phyloP scores from a whole-genome alignment of 2,329 filamentous ascomycete genomes.

The Ophiognomonia clavigignenti-juglandacearum region DNA sequence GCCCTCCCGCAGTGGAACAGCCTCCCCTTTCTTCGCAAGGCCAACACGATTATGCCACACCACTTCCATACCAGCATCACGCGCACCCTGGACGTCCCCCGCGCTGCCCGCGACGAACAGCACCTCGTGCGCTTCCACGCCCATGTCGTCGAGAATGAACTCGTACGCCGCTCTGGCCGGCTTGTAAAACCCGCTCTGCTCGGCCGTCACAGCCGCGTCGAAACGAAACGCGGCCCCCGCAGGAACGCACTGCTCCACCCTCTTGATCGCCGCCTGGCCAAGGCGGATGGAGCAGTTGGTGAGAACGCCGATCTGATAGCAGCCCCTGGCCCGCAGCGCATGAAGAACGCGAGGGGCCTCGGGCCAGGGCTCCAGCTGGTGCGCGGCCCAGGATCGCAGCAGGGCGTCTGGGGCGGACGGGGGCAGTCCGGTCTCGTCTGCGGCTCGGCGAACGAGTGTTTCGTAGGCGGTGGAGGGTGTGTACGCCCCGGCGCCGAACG shows the following conservation, averaged over 20 bases:
- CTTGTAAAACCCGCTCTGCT: constrained; percentile 36
- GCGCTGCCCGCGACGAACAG: constrained; percentile 35
- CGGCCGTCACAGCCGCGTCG: constrained; percentile 31
- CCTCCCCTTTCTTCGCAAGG: constrained; percentile 22
- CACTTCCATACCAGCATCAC: constrained; percentile 32
- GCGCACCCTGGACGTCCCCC: constrained; percentile 34
- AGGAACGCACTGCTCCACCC: constrained; percentile 11
- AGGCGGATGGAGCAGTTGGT: constrained; percentile 33
- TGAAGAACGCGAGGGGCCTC: constrained; percentile 2
- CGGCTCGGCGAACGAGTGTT: constrained; percentile 24
- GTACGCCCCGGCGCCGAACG: constrained; percentile 30
- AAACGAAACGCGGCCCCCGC: constrained; percentile 20
- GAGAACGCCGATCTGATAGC: constrained; percentile 30
- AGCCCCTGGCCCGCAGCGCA: constrained; percentile 23
- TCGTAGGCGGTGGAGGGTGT: constrained; percentile 24
- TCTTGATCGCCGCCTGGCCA: constrained; percentile 22
- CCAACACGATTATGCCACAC: constrained; percentile 33
- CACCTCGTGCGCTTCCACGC: constrained; percentile 22
- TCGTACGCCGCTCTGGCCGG: constrained; percentile 29
- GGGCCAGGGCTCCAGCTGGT: constrained; percentile 20
- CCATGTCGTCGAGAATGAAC: constrained; percentile 24
- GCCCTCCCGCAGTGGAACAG: constrained; percentile 20
- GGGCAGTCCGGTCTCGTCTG: constrained; percentile 26
- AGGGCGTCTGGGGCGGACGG: constrained; percentile 24
- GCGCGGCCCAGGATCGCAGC: constrained; percentile 23